Evolutionary conservation across 2,329 filamentous ascomycete genomes (phyloP).

Genomic region (Arachnomyces sp.): DNA sequence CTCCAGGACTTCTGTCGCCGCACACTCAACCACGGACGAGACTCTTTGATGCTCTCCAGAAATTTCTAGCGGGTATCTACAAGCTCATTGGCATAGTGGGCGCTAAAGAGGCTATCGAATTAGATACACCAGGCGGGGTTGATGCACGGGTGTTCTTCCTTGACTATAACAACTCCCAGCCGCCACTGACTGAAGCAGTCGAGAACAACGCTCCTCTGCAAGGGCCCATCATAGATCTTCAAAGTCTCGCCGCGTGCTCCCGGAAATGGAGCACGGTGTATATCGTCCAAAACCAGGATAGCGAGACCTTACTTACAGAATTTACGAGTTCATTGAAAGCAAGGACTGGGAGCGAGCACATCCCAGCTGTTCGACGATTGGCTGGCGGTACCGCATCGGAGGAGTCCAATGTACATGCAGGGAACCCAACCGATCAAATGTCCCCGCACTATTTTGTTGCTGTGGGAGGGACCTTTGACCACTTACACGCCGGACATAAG

Average conservation of each 20-base stretch:
- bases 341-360: background rate
- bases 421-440: constrained; percentile 18
- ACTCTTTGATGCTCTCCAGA: constrained; percentile 61
- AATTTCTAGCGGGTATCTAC: constrained; percentile 69
- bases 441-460: constrained; percentile 55
- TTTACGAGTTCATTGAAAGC: constrained; percentile 20
- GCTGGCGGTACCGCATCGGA: constrained; percentile 4
- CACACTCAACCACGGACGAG: constrained; percentile 44
- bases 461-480: constrained; percentile 91
- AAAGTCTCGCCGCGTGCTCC: constrained; percentile 45
- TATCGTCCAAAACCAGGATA: constrained; percentile 56
- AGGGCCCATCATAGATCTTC: constrained; percentile 34
- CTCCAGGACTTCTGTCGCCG: constrained; percentile 51
- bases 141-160: constrained; percentile 69
- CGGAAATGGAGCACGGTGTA: constrained; percentile 59
- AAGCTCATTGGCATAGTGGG: constrained; percentile 66
- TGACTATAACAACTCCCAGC: constrained; percentile 45
- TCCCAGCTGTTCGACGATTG: constrained; percentile 4
- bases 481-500: constrained; percentile 92
- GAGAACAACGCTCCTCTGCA: too few relatives aligned
- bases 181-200: constrained; percentile 11
- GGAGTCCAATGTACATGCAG: constrained; percentile 17
- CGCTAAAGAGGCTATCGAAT: constrained; percentile 52
- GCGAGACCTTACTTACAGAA: constrained; percentile 47
- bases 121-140: constrained; percentile 61